Evolutionary conservation across 2,329 filamentous ascomycete genomes (phyloP).

Genomic region (Proliferodiscus dingleyae): DNA sequence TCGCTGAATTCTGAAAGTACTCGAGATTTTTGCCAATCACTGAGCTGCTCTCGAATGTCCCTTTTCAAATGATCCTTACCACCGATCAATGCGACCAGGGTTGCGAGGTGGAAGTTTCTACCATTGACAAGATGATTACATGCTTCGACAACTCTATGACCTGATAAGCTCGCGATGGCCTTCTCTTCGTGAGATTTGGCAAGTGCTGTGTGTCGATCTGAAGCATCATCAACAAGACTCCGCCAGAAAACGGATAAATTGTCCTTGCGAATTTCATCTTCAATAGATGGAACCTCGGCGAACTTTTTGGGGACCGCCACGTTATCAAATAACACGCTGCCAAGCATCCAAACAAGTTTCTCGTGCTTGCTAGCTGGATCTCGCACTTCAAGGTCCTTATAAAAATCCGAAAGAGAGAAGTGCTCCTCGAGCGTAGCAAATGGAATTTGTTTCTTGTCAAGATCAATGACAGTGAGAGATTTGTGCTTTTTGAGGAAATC

Average conservation of each 20-base stretch:
- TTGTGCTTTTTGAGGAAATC: constrained; percentile 52
- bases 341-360: constrained; percentile 76
- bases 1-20: constrained; percentile 84
- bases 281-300: constrained; percentile 31
- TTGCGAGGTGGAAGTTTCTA: constrained; percentile 78
- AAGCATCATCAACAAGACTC: constrained; percentile 57
- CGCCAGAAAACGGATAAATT: constrained; percentile 65
- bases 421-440: constrained; percentile 45
- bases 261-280: constrained; percentile 48
- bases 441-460: constrained; percentile 53
- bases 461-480: constrained; percentile 47
- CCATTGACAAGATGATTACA: constrained; percentile 73
- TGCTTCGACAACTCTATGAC: constrained; percentile 74
- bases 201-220: constrained; percentile 49
- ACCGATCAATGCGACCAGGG: constrained; percentile 77
- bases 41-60: constrained; percentile 75
- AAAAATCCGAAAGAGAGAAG: constrained; percentile 46
- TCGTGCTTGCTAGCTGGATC: constrained; percentile 54
- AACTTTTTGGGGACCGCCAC: constrained; percentile 42
- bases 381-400: constrained; percentile 35
- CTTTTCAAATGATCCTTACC: constrained; percentile 63
- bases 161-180: constrained; percentile 74
- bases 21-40: constrained; percentile 77
- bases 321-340: constrained; percentile 82
- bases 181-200: constrained; percentile 71